These are phyloP conservation scores for Gloeopeniophorella convolvens DNA, from an alignment of 768 basidiomycete species.

Conservation along the genomic window DNA sequence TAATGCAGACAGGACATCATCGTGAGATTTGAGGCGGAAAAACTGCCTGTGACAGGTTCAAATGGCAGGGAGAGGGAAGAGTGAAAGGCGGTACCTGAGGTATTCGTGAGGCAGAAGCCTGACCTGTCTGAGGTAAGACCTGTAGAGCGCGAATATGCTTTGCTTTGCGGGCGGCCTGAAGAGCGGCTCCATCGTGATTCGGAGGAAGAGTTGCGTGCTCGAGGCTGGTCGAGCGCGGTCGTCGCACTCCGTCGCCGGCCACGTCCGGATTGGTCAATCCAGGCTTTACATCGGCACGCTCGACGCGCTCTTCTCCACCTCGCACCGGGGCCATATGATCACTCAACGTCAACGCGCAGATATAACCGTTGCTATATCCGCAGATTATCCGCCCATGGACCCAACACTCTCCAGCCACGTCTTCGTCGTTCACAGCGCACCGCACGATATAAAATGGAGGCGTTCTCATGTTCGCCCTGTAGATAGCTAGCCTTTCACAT, in stretches of 20 bases:
- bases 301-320: too few species aligned
- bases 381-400: neutral
- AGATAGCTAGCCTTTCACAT: too few species aligned
- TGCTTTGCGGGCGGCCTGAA: neutral
- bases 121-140: constrained; percentile 36
- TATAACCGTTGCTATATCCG: too few species aligned
- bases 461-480: too few species aligned
- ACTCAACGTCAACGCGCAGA: too few species aligned
- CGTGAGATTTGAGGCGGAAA: constrained; percentile 51
- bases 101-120: constrained; percentile 39
- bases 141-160: constrained; percentile 31
- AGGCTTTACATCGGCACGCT: too few species aligned
- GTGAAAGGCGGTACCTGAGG: constrained; percentile 33
- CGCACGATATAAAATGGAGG: constrained; percentile 1
- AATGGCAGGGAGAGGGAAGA: neutral
- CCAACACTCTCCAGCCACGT: too few species aligned
- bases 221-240: neutral
- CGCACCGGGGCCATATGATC: neutral
- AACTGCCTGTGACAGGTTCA: constrained; percentile 42
- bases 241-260: too few species aligned
- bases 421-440: neutral
- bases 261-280: too few species aligned
- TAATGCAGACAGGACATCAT: constrained; percentile 50
- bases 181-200: neutral
- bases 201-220: neutral